phyloP scores from a whole-genome alignment of 768 basidiomycete genomes.

The Lentinula guzmanii region DNA sequence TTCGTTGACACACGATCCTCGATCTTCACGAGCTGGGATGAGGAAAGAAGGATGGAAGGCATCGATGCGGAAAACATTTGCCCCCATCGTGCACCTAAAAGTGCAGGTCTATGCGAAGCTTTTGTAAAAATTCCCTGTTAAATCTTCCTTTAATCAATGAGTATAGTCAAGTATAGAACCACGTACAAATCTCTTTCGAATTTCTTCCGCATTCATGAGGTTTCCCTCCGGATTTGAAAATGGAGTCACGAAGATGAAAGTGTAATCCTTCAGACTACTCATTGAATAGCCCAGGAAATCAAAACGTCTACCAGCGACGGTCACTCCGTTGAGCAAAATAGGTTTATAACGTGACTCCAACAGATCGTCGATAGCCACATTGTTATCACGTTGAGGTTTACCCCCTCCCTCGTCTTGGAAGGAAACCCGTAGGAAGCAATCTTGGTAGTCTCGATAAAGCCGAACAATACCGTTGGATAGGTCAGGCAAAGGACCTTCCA shows the following conservation, averaged over 20 bases:
- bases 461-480: constrained; percentile 2
- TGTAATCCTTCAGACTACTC: constrained; percentile 45
- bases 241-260: constrained; percentile 41
- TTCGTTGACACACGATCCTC: neutral
- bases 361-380: constrained; percentile 22
- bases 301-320: constrained; percentile 37
- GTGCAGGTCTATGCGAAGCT: neutral
- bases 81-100: constrained; percentile 3
- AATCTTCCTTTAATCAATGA: neutral
- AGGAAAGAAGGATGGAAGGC: neutral
- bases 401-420: constrained; percentile 42
- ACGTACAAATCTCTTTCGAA: neutral
- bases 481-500: constrained; percentile 4
- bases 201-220: neutral
- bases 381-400: constrained; percentile 26
- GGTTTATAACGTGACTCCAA: constrained; percentile 27
- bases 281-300: constrained; percentile 48
- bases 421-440: constrained; percentile 41
- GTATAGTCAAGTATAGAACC: neutral
- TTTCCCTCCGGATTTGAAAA: constrained; percentile 18
- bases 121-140: constrained; percentile 1
- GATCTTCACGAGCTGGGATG: neutral
- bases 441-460: constrained; percentile 14
- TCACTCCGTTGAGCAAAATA: constrained; percentile 24
- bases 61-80: constrained; percentile 5